Base-by-base conservation (phyloP, 2,329 filamentous ascomycete genomes). In the Alternaria triticimaculans region DNA sequence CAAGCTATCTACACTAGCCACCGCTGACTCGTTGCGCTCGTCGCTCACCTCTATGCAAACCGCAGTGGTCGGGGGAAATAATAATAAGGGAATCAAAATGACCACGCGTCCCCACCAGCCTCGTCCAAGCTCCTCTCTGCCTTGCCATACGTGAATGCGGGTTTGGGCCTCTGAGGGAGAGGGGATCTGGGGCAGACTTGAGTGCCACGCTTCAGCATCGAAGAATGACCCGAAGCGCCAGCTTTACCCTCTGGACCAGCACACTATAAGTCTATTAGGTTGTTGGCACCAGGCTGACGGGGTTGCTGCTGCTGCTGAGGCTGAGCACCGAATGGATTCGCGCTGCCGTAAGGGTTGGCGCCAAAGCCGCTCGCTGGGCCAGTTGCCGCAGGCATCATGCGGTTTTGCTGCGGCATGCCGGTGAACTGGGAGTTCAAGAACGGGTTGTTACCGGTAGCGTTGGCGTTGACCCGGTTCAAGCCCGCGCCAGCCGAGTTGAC, bases 401-500 rank as follows among this genome's bases (percentile, higher is more conserved):
- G 76, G 61, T 79, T 81, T 66, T 86, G 83, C 63, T 84, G 82
- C 33, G 85, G 85, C 67, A 84, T 76, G 3, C 93, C 93, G 0
- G 93, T 97, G 74, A 91, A 96, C 78, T 96, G 93, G 65, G 89
- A 89, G 64, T 90, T 88, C 72, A 97, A 83, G 83, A 98, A 99
- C 0, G 96, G 96, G 77, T 98, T 98, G 83, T 88, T 96, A 30
- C 91, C 91, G 1, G 92, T 93, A 60, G 86, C 86, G 11, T 83
- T 81, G 5, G 85, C 84, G 67, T 94, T 92, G 46, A 97, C 81
- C 62, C 88, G 87, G 71, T 89, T 88, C 61, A 92, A 82, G n/a
- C 93, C 92, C 41, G 91, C 86, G 54, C 96, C 96, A 7, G 96
- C 94, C 64, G 93, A 97, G 82, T 99, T 99, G 82, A 99, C 91